These are phyloP conservation scores for Globisporangium parvum DNA, from an alignment of 352 stramenopile species.

Conservation along the genomic window DNA sequence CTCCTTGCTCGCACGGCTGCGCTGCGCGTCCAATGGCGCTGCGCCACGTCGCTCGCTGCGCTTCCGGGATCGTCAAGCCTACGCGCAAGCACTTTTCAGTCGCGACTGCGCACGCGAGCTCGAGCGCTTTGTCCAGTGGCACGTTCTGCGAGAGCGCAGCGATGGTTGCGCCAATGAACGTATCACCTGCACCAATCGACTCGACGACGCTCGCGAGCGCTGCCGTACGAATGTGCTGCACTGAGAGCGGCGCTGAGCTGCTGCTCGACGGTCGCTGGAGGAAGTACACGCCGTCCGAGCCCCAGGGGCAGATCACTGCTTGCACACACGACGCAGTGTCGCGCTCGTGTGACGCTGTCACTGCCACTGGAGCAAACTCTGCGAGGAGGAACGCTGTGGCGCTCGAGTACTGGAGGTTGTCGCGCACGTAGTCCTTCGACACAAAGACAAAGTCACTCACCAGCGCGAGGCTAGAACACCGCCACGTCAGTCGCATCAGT, in stretches of 20 bases:
- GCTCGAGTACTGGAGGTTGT: conserved; percentile 36
- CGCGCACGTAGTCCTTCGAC: conserved; percentile 68
- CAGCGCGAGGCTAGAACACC: conserved; percentile 28
- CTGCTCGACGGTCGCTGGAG: conserved; percentile 15
- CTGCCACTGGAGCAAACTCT: background rate
- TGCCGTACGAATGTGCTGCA: conserved; percentile 31
- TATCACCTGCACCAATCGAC: conserved; percentile 67
- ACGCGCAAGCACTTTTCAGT: conserved; percentile 53
- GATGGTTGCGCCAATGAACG: conserved; percentile 63
- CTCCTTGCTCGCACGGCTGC: background rate
- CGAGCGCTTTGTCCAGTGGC: conserved; percentile 28
- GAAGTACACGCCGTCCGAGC: conserved; percentile 51
- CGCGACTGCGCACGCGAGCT: conserved; percentile 42
- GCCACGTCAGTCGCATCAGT: background rate
- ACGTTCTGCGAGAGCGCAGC: conserved; percentile 29
- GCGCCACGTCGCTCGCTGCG: conserved; percentile 17
- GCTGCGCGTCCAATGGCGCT: background rate
- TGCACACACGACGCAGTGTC: conserved; percentile 5
- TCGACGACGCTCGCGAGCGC: conserved; percentile 38
- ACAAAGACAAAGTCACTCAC: conserved; percentile 50
- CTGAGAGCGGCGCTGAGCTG: background rate
- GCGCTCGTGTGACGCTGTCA: background rate
- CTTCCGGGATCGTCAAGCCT: conserved; percentile 34
- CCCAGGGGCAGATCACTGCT: conserved; percentile 69
- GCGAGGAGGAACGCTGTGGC: conserved; percentile 37